Base-by-base conservation (phyloP, 768 basidiomycete genomes). In the Boletus rufocinnamomeus region DNA sequence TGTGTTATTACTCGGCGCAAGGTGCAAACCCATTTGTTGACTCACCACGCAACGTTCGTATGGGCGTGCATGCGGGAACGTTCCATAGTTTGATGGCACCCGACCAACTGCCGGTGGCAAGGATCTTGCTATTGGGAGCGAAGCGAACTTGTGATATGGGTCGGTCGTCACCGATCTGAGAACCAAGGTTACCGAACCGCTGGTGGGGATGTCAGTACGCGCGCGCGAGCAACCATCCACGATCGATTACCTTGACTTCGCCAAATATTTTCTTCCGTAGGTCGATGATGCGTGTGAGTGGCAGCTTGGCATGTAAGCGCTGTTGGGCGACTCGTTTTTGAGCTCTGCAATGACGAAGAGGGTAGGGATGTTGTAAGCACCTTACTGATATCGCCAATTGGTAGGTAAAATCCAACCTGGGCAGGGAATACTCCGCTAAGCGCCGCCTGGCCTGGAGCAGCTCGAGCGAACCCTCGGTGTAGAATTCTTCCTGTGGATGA, bases 161-260 rank as follows among this genome's bases (percentile, higher is more conserved):
- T 44, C 97, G 84, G 64, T 97, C 95, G 72, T 98, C 97, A 54
- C 95, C 97, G 64, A 98, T 95, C 80, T 98, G 96, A 0, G 97
- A 98, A 25, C 97, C 97, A 46, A 98, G 84, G 67, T 95, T 96
- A 49, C 86, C 81, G 73, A 91, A 95, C 74, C 87, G 91, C 93
- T 95, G 65, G 2, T 25, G 28, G n/a, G 19, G 21, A 21, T 41
- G 17, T 59, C 47, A 57, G 53, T 27, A 28, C 2, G 28, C n/a
- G 25, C 25, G 38, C 11, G 21, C 25, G 25, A 25, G 37, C 23
- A 11, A 30, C 17, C 30, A 25, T 40, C 2, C 40, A 37, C 40
- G 3, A 21, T 27, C 7, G 27, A 83, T 60, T 62, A 95, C 95
- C 79, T 97, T 96, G 64, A 99, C 88, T 64, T 94, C 87, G 2